phyloP scores from a whole-genome alignment of 805 yeast species.

The Ogataea parapolymorpha region DNA sequence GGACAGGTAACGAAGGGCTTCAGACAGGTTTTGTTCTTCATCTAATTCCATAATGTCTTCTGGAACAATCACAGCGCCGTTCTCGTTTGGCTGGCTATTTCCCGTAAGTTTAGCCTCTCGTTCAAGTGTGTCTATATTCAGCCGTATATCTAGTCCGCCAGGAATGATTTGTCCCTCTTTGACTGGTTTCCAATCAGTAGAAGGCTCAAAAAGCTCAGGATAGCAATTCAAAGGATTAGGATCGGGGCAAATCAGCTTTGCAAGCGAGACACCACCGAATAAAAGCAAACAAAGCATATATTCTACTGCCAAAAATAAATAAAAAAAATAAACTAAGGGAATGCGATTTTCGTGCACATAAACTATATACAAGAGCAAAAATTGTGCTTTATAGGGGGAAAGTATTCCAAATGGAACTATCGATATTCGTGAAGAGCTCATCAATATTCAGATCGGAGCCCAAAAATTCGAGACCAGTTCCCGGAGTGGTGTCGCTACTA shows the following conservation, averaged over 20 bases:
- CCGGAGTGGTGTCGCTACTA: neutral
- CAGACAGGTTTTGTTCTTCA: slow-evolving; percentile 2
- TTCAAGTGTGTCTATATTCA: slow-evolving; percentile 68
- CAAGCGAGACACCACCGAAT: neutral
- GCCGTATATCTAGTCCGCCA: slow-evolving; percentile 70
- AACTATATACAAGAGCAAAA: neutral
- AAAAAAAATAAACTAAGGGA: too few relatives aligned
- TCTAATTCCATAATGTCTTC: neutral
- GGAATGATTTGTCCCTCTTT: slow-evolving; percentile 75
- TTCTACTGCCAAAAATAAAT: too few relatives aligned
- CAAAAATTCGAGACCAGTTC: neutral
- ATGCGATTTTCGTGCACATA: too few relatives aligned
- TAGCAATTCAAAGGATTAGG: slow-evolving; percentile 52
- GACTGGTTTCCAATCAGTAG: slow-evolving; percentile 65
- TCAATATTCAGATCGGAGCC: neutral
- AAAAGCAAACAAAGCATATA: neutral
- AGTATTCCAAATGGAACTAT: neutral
- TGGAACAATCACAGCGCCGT: slow-evolving; percentile 1
- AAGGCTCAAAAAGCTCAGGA: slow-evolving; percentile 60
- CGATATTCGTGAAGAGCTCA: neutral
- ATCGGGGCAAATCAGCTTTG: slow-evolving; percentile 38
- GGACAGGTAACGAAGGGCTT: slow-evolving; percentile 7
- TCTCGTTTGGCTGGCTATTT: slow-evolving; percentile 12
- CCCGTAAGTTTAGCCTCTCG: slow-evolving; percentile 65
- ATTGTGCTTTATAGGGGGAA: neutral